phyloP scores from a whole-genome alignment of 2,329 filamentous ascomycete species.

The Alternaria metachromatica region DNA sequence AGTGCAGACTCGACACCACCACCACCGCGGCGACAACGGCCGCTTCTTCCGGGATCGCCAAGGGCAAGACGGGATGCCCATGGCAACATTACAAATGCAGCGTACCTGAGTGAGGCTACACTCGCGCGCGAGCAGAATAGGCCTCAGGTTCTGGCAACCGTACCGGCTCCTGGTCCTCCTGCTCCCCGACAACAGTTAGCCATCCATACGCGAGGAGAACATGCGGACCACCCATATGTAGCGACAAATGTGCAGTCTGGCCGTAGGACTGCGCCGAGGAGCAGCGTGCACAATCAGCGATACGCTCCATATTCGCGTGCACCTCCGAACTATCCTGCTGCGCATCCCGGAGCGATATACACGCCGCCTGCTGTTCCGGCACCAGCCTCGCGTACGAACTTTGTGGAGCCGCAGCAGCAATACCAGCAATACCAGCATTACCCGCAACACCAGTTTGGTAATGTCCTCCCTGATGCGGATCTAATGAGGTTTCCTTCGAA shows the following conservation, averaged over 20 bases:
- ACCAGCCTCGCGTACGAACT: background rate
- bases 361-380: background rate
- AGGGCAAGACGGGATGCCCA: background rate
- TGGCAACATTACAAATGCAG: background rate
- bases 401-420: background rate
- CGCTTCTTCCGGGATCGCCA: background rate
- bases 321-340: accelerated
- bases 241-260: background rate
- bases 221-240: background rate
- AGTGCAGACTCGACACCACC: background rate
- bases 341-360: background rate
- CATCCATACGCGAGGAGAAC: background rate
- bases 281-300: background rate
- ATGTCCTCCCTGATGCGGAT: background rate
- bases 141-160: background rate
- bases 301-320: background rate
- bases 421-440: background rate
- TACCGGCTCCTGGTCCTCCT: background rate
- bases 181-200: background rate
- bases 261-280: background rate
- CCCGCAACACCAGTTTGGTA: background rate
- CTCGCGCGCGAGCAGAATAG: background rate
- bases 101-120: background rate
- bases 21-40: background rate
- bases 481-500: background rate